These are phyloP conservation scores for Podospora didyma DNA, from an alignment of 495 filamentous ascomycete species.

Conservation along the genomic window DNA sequence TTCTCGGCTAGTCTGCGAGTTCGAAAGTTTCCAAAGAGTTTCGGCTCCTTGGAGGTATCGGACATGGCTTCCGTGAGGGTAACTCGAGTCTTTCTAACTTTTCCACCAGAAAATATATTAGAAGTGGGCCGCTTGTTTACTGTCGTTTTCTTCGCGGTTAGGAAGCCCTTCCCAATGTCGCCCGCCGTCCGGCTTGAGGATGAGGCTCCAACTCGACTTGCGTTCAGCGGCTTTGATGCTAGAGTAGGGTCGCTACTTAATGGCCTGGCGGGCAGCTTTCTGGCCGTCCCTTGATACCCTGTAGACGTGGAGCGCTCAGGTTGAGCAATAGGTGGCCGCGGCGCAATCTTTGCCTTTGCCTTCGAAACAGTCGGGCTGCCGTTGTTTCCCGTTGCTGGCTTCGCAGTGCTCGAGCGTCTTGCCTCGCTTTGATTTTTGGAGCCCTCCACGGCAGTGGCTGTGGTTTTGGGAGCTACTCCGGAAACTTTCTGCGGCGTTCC, in stretches of 20 bases:
- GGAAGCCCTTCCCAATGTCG: neutral
- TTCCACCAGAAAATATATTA: slow-evolving; percentile 29
- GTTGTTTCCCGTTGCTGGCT: neutral
- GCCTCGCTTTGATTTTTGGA: slow-evolving; percentile 1
- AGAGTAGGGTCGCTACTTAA: neutral
- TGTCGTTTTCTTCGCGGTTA: slow-evolving; percentile 20
- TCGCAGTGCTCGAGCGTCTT: neutral
- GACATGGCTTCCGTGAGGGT: slow-evolving; percentile 25
- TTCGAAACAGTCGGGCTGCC: neutral
- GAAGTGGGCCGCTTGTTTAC: slow-evolving; percentile 4
- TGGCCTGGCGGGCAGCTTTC: slow-evolving; percentile 8
- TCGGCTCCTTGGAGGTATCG: slow-evolving; percentile 30
- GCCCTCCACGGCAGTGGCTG: neutral
- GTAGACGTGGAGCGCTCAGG: slow-evolving; percentile 10
- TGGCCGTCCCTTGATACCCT: slow-evolving; percentile 30
- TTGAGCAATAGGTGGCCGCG: neutral
- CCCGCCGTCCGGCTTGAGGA: neutral
- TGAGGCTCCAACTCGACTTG: neutral
- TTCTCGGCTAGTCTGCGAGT: slow-evolving; percentile 19
- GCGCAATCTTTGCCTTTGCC: neutral
- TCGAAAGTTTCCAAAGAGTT: slow-evolving; percentile 22
- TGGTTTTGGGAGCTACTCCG: neutral
- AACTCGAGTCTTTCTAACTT: slow-evolving; percentile 13
- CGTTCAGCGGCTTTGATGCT: neutral
- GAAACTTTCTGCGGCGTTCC: neutral